phyloP scores from a whole-genome alignment of 106 monocot species.

The Dioscorea dumetorum region DNA sequence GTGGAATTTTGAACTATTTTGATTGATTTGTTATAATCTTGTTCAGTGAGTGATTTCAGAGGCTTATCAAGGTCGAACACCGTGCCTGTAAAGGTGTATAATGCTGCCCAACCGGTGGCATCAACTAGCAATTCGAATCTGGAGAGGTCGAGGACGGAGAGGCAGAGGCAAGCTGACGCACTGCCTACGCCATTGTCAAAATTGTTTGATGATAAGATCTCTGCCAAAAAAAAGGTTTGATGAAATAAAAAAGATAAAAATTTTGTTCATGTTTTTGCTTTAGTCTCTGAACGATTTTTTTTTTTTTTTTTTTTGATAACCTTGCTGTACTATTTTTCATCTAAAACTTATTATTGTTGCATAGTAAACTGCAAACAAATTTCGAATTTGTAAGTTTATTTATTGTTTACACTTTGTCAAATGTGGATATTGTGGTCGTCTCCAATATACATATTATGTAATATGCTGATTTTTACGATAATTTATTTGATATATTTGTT shows the following conservation, averaged over 20 bases:
- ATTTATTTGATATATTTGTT: no score
- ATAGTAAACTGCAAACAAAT: not conserved
- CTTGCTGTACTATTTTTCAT: not conserved
- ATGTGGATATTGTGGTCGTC: no score
- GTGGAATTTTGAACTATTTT: no score
- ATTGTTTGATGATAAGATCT: conserved; percentile 72
- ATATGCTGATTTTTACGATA: no score
- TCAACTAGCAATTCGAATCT: conserved; percentile 30
- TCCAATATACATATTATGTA: not conserved
- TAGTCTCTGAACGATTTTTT: no score
- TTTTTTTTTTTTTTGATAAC: no score
- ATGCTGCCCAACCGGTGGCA: conserved; percentile 24
- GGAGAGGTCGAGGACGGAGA: conserved; percentile 72
- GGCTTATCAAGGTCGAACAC: conserved; percentile 50
- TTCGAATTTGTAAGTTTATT: not conserved
- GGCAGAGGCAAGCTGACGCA: conserved; percentile 18
- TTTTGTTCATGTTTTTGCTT: not conserved
- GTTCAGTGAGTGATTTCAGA: conserved; percentile 37
- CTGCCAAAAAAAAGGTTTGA: conserved; percentile 74
- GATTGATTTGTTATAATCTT: conserved; percentile 1
- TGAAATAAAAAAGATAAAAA: not conserved
- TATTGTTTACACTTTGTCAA: no score
- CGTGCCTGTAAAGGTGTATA: conserved; percentile 38
- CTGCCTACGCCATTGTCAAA: conserved; percentile 36
- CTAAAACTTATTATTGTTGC: not conserved